Percentiles rank a stretch among this genome's conserved stretches.
Conservation (phyloP, 129 eudicot genomes). For the Tanacetum coccineum region DNA sequence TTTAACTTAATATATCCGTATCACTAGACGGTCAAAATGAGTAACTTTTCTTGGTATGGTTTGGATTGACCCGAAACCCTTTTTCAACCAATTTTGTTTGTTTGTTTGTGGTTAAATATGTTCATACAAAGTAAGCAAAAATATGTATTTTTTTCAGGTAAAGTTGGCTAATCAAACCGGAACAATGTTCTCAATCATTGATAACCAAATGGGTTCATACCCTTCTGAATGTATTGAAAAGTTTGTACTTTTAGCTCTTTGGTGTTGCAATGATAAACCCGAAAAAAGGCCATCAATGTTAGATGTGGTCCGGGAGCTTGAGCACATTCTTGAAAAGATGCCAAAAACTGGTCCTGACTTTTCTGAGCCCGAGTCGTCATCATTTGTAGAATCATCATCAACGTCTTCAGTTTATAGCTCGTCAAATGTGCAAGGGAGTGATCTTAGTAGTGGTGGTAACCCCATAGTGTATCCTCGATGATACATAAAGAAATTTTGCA, state of each 20-base stretch:
- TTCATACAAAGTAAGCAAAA: background rate
- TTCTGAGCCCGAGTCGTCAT: conserved; percentile 30
- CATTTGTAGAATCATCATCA: conserved; percentile 36
- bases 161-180: conserved; percentile 56
- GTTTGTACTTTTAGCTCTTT: conserved; percentile 61
- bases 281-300: conserved; percentile 68
- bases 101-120: too few relatives aligned
- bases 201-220: conserved; percentile 73
- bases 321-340: conserved; percentile 44
- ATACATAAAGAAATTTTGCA: conserved; percentile 24
- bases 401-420: conserved; percentile 36
- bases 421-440: conserved; percentile 45
- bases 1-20: background rate
- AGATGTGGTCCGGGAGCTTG: conserved; percentile 83
- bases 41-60: too few relatives aligned
- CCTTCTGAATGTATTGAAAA: conserved; percentile 68
- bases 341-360: conserved; percentile 40
- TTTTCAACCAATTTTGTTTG: too few relatives aligned
- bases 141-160: conserved; percentile 39
- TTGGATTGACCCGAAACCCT: too few relatives aligned
- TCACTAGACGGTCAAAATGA: too few relatives aligned
- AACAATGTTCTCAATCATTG: conserved; percentile 54
- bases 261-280: conserved; percentile 69
- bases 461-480: conserved; percentile 55
- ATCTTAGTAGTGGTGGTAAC: conserved; percentile 49